Percentiles rank a stretch among this genome's conserved stretches.
Evolutionary conservation across 192 early-diverging fungal species (phyloP).

Genomic region (Coemansia aciculifera): DNA sequence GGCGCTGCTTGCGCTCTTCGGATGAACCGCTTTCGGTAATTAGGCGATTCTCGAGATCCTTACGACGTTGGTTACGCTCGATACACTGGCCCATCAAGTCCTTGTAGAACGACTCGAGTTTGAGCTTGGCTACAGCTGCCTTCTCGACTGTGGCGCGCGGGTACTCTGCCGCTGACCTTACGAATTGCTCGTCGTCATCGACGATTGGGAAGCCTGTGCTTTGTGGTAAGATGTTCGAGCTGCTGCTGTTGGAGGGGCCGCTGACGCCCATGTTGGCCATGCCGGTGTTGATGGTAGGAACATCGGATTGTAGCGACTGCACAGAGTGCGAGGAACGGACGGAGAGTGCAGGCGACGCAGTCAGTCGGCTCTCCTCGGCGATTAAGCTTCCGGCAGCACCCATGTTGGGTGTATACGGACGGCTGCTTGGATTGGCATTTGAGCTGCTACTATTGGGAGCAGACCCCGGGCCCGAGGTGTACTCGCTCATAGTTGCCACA

Average conservation of each 20-base stretch:
- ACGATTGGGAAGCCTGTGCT: conserved; percentile 3
- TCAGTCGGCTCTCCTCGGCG: conserved; percentile 29
- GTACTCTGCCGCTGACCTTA: conserved; percentile 74
- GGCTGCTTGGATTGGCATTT: conserved; percentile 43
- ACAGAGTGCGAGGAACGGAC: conserved; percentile 48
- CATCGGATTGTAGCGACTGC: conserved; percentile 52
- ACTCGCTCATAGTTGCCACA: conserved; percentile 54
- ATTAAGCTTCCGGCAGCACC: conserved; percentile 29
- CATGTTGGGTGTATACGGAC: conserved; percentile 50
- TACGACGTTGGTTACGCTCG: conserved; percentile 76
- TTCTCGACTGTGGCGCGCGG: conserved; percentile 81
- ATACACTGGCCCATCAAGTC: conserved; percentile 83
- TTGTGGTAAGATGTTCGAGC: background rate
- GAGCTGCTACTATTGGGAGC: conserved; percentile 52
- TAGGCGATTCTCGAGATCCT: conserved; percentile 79
- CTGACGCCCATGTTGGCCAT: conserved; percentile 56
- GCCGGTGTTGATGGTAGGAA: conserved; percentile 50
- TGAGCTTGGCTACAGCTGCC: conserved; percentile 85
- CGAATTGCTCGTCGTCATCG: conserved; percentile 59
- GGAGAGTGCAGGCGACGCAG: conserved; percentile 48
- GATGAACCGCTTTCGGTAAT: conserved; percentile 71
- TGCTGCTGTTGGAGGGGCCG: conserved; percentile 30
- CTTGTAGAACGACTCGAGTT: conserved; percentile 93
- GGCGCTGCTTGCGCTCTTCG: conserved; percentile 86
- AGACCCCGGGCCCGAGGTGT: conserved; percentile 38